Percentiles rank a stretch among this genome's conserved stretches.
Evolutionary conservation across 2,329 filamentous ascomycete species (phyloP).

Genomic region (Colletotrichum incanum): DNA sequence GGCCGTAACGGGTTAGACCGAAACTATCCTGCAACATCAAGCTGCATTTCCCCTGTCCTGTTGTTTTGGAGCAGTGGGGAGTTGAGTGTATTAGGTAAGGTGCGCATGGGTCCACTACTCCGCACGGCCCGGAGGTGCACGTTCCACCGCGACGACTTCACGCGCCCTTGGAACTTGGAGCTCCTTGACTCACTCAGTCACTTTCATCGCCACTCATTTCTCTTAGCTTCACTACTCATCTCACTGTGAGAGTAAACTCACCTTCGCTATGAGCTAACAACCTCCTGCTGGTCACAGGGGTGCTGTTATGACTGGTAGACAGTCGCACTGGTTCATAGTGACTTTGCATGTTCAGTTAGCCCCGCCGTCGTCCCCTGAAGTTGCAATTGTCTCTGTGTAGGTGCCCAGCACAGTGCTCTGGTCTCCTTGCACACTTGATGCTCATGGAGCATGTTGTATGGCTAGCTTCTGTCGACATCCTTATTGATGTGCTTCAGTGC

Average conservation of each 20-base stretch:
- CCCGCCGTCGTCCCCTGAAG: not conserved
- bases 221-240: not conserved
- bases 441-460: no score
- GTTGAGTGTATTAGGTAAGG: constrained; percentile 23
- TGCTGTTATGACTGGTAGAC: not conserved
- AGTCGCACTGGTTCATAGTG: not conserved
- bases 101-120: not conserved
- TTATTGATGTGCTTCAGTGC: no score
- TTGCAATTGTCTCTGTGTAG: no score
- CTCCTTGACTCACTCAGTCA: not conserved
- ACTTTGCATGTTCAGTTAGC: not conserved
- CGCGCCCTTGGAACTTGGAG: not conserved
- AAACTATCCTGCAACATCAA: constrained; percentile 40
- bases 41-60: constrained; percentile 18
- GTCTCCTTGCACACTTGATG: no score
- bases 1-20: constrained; percentile 37
- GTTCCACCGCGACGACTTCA: constrained; percentile 12
- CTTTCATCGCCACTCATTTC: not conserved
- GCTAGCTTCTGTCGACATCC: no score
- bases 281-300: not conserved
- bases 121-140: constrained; percentile 15
- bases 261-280: not conserved
- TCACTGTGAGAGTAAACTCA: not conserved
- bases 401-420: no score
- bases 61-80: constrained; percentile 28